Evolutionary conservation across 768 basidiomycete species (phyloP).

Genomic region (Wakefieldia striispora): DNA sequence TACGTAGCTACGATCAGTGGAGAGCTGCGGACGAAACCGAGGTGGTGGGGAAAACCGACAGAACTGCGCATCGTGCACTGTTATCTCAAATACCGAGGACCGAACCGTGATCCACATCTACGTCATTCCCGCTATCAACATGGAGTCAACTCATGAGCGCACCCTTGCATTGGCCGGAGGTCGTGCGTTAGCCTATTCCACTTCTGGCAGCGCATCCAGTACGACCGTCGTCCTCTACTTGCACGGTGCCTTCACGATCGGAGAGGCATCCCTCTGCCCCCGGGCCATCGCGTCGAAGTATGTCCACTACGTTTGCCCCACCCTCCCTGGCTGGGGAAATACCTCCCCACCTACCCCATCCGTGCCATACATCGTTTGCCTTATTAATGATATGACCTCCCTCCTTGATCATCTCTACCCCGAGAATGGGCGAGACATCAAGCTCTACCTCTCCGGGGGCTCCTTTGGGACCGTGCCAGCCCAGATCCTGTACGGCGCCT

Average conservation of each 20-base stretch:
- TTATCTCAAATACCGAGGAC: too few relatives aligned
- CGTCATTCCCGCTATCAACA: too few relatives aligned
- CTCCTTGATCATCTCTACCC: conserved; percentile 53
- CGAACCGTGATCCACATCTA: too few relatives aligned
- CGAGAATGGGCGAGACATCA: conserved; percentile 33
- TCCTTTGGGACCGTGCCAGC: conserved; percentile 55
- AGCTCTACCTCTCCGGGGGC: conserved; percentile 50
- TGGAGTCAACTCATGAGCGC: too few relatives aligned
- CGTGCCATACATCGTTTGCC: conserved; percentile 38
- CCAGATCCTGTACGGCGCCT: conserved; percentile 54
- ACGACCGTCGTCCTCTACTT: conserved; percentile 49
- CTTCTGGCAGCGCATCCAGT: conserved; percentile 49
- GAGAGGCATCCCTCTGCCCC: conserved; percentile 37
- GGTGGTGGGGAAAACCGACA: too few relatives aligned
- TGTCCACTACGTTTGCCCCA: conserved; percentile 48
- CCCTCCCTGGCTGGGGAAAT: conserved; percentile 59
- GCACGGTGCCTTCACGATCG: conserved; percentile 56
- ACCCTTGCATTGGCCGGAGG: conserved; percentile 33
- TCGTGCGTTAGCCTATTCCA: conserved; percentile 53
- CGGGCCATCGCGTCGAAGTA: conserved; percentile 37
- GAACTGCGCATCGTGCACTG: too few relatives aligned
- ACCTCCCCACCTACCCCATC: conserved; percentile 41
- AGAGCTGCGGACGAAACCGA: too few relatives aligned
- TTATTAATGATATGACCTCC: conserved; percentile 44
- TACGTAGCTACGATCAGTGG: too few relatives aligned